phyloP scores from a whole-genome alignment of 108 stramenopile genomes.

The Nitzschia sp. region DNA sequence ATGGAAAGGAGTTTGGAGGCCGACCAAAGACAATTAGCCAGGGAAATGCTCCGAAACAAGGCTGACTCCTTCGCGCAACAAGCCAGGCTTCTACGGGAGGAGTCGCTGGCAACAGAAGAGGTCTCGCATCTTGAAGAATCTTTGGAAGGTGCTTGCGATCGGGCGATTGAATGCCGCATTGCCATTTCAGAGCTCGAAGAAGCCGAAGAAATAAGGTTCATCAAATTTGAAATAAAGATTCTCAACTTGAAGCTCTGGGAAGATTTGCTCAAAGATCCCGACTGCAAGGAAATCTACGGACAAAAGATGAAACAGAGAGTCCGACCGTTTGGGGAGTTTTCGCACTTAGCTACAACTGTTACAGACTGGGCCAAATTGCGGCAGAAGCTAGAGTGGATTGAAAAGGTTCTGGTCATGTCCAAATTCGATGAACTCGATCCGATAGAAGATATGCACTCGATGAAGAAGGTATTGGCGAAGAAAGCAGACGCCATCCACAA shows the following conservation, averaged over 20 bases:
- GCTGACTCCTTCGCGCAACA: constrained; percentile 4
- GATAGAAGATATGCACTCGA: background rate
- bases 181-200: background rate
- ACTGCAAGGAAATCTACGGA: background rate
- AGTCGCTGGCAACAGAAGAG: background rate
- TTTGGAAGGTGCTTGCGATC: background rate
- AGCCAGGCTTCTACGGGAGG: background rate
- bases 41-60: background rate
- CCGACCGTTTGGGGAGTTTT: constrained; percentile 2
- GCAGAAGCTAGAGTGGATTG: constrained; percentile 1
- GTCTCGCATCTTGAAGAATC: background rate
- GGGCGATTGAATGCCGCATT: background rate
- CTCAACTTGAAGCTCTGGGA: constrained; percentile 1
- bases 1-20: background rate
- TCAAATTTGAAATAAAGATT: constrained; percentile 1
- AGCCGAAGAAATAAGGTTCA: background rate
- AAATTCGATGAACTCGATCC: background rate
- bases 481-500: background rate
- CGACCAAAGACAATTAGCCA: background rate
- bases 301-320: background rate
- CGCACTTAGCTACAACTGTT: background rate
- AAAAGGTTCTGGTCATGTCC: constrained; percentile 3
- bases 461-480: background rate
- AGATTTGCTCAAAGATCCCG: background rate
- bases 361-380: background rate